A percentile compares a stretch with the other conserved stretches of the same genome.
phyloP scores from a whole-genome alignment of 1,284 basidiomycete species.

The Gastroboletus turbinatus region DNA sequence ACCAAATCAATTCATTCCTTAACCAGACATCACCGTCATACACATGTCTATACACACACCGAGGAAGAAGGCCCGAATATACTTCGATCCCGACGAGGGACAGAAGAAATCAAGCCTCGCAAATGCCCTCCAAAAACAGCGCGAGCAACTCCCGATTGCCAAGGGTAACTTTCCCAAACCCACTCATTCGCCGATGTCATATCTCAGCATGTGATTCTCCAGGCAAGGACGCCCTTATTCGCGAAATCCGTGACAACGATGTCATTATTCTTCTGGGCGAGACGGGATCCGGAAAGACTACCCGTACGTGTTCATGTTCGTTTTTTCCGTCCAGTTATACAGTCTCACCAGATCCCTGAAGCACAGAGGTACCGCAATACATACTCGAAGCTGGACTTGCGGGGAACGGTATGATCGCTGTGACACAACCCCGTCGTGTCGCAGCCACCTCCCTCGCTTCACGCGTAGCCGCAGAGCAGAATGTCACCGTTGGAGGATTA shows the following conservation, averaged over 20 bases:
- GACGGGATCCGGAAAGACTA: constrained; percentile 98
- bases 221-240: constrained; percentile 77
- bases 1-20: not conserved
- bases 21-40: not conserved
- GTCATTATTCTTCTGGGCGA: constrained; percentile 93
- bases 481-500: constrained; percentile 61
- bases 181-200: not conserved
- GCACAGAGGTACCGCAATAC: constrained; percentile 86
- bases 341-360: constrained; percentile 28
- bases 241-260: constrained; percentile 76
- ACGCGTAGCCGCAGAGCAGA: constrained; percentile 87
- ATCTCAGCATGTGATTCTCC: constrained; percentile 1
- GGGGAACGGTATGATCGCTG: constrained; percentile 69
- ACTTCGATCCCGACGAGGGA: constrained; percentile 20
- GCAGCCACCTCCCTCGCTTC: constrained; percentile 91
- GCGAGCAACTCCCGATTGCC: constrained; percentile 76
- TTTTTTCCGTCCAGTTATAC: constrained; percentile 1
- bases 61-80: constrained; percentile 27
- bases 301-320: constrained; percentile 56
- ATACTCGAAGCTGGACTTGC: constrained; percentile 72
- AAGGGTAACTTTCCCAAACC: constrained; percentile 47
- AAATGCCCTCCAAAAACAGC: constrained; percentile 53
- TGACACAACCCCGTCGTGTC: constrained; percentile 93
- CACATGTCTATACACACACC: constrained; percentile 26
- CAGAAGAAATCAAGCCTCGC: constrained; percentile 7